A percentile compares a stretch with the other conserved stretches of the same genome.
Evolutionary conservation across 139 green algal genomes (phyloP).

Genomic region (Tetradesmus obliquus): DNA sequence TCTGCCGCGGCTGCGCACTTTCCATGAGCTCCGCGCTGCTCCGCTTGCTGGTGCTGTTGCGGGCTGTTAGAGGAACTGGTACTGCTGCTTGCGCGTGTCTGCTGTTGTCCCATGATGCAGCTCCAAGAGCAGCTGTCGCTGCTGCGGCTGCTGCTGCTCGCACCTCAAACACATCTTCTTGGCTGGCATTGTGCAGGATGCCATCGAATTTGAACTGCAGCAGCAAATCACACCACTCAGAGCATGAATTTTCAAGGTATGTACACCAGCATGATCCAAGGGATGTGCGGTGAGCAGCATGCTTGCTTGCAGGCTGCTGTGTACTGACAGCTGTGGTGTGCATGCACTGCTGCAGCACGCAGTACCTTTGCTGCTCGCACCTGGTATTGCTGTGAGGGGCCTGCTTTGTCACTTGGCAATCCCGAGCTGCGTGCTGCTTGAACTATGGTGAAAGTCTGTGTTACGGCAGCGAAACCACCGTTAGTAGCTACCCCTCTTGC

Average conservation of each 20-base stretch:
- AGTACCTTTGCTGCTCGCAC: background rate
- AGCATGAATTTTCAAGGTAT: background rate
- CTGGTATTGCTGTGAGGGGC: slow-evolving; percentile 50
- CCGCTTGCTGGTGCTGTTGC: background rate
- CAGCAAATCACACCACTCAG: background rate
- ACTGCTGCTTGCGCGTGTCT: background rate
- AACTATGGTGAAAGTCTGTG: slow-evolving; percentile 38
- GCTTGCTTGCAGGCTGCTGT: background rate
- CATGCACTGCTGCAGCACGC: background rate
- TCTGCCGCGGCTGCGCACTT: background rate
- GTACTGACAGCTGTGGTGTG: too few relatives aligned
- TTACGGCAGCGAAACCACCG: background rate
- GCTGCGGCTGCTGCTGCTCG: slow-evolving; percentile 9
- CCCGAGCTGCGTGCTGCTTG: slow-evolving; percentile 38
- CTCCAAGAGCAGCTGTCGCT: background rate
- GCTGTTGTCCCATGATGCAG: background rate
- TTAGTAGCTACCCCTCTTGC: background rate
- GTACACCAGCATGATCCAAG: background rate
- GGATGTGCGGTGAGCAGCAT: too few relatives aligned
- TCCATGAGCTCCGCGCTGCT: background rate
- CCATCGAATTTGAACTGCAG: slow-evolving; percentile 81
- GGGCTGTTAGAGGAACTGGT: background rate
- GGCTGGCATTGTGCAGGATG: slow-evolving; percentile 68
- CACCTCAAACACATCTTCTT: slow-evolving; percentile 78
- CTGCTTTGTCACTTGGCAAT: slow-evolving; percentile 17